Base-by-base conservation (phyloP, 139 green algal genomes). In the Tetradesmus lagerheimii region DNA sequence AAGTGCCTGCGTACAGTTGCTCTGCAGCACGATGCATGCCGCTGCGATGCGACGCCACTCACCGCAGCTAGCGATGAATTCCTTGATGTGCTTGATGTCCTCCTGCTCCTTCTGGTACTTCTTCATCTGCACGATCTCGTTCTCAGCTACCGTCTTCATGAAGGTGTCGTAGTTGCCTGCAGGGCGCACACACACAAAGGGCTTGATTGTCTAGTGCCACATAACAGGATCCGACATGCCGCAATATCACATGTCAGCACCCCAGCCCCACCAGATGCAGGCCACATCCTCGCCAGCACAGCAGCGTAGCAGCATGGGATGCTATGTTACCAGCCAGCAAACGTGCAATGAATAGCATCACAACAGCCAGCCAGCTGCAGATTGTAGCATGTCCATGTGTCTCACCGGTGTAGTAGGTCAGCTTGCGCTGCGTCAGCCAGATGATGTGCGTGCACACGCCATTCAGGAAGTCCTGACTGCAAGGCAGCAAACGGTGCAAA, bases 21-120 rank as follows among this genome's bases (percentile, higher is more conserved):
- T n/a, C n/a, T n/a, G n/a, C n/a, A n/a, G n/a, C n/a, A n/a, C n/a
- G n/a, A n/a, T n/a, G 43, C 43, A 50, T 50, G 4, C 43, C 43
- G 43, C 8, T 50, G 43, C 5, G 43, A 4, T 50, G 8, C 47
- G 18, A 14, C 2, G 47, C 6, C 16, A 27, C 90, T 90, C 80
- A 93, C 93, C 93, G 86, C 92, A 95, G 45, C 64, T 91, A 77
- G 94, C 92, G 57, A 96, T 95, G 88, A 95, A 96, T 81, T 93
- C 93, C 95, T 97, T 97, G 94, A 98, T 97, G 92, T 97, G 93
- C 75, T 92, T 93, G 80, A 95, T 96, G 79, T 98, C 91, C 76
- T 97, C 95, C 89, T 98, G 96, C 92, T 98, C 96, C 90, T 94
- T 97, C 91, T 97, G 93, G 88, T 98, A 99, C 94, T 99, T 97